A percentile compares a stretch with the other conserved stretches of the same genome.
These are phyloP conservation scores for Naganishia kalamii DNA, from an alignment of 768 basidiomycete genomes.

Conservation along the genomic window DNA sequence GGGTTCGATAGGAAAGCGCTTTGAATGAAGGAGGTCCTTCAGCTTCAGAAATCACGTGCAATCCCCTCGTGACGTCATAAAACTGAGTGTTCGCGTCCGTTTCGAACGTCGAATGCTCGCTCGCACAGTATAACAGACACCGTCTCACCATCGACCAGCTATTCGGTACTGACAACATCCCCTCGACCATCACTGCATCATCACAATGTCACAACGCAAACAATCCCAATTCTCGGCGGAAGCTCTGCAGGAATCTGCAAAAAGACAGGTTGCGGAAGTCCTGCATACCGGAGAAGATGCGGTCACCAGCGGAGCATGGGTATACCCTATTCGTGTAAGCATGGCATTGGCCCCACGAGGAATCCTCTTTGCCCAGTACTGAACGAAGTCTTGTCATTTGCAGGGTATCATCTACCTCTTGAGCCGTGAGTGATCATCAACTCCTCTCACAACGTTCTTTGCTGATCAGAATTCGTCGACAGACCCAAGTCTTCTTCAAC, in stretches of 20 bases:
- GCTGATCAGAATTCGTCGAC: not conserved
- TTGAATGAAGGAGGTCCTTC: too few relatives aligned
- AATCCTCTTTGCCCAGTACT: not conserved
- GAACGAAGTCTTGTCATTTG: not conserved
- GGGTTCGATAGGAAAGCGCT: too few relatives aligned
- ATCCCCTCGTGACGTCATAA: too few relatives aligned
- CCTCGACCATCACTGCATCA: too few relatives aligned
- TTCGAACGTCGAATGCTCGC: too few relatives aligned
- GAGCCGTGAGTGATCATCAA: slow-evolving; percentile 27
- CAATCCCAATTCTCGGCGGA: slow-evolving; percentile 8
- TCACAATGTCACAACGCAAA: slow-evolving; percentile 11
- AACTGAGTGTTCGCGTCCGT: too few relatives aligned
- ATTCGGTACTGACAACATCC: too few relatives aligned
- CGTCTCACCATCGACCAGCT: too few relatives aligned
- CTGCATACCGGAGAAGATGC: slow-evolving; percentile 34
- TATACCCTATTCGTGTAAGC: slow-evolving; percentile 41
- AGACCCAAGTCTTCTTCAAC: slow-evolving; percentile 28
- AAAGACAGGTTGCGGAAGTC: slow-evolving; percentile 35
- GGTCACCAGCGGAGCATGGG: slow-evolving; percentile 40
- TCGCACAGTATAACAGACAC: too few relatives aligned
- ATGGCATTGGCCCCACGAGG: not conserved
- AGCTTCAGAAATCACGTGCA: too few relatives aligned
- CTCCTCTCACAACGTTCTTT: not conserved
- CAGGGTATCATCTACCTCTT: slow-evolving; percentile 42
- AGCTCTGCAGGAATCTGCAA: slow-evolving; percentile 28